phyloP scores from a whole-genome alignment of 1,284 basidiomycete species.

The Cerrena zonata region DNA sequence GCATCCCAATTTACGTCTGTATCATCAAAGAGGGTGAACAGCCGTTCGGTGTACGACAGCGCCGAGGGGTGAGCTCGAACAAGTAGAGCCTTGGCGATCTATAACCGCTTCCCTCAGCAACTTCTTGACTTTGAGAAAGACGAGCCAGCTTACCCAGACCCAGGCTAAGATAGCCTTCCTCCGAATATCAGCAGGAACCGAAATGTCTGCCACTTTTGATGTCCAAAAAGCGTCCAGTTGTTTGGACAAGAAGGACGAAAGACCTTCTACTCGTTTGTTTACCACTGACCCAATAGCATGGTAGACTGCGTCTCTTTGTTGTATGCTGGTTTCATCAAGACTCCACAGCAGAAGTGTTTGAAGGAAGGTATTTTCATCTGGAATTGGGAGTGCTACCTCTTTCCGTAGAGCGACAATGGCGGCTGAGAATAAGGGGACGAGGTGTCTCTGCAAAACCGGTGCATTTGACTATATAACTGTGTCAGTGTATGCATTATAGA shows the following conservation, averaged over 20 bases:
- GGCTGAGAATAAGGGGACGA: slow-evolving; percentile 63
- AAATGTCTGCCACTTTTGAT: slow-evolving; percentile 34
- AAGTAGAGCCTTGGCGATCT: slow-evolving; percentile 78
- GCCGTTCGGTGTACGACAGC: slow-evolving; percentile 50
- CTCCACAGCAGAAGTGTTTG: slow-evolving; percentile 55
- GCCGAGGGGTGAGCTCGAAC: slow-evolving; percentile 64
- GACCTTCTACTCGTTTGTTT: slow-evolving; percentile 72
- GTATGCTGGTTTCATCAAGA: slow-evolving; percentile 41
- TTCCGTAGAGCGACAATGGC: slow-evolving; percentile 56
- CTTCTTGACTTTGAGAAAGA: too few species aligned
- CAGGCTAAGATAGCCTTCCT: slow-evolving; percentile 55
- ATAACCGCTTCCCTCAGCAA: too few species aligned
- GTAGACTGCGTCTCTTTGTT: slow-evolving; percentile 56
- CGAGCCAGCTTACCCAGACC: slow-evolving; percentile 60
- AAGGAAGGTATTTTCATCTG: slow-evolving; percentile 48
- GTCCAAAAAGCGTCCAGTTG: slow-evolving; percentile 42
- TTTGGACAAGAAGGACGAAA: slow-evolving; percentile 21
- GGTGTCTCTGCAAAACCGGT: slow-evolving; percentile 48
- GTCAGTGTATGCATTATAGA: background rate
- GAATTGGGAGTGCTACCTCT: slow-evolving; percentile 50
- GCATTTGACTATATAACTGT: slow-evolving; percentile 37
- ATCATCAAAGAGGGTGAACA: slow-evolving; percentile 70
- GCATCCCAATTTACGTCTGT: slow-evolving; percentile 57
- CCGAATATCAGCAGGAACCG: slow-evolving; percentile 34
- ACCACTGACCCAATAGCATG: slow-evolving; percentile 64